Evolutionary conservation across 148 eudicot species (phyloP), one percentile per base, ranked within the genome.

Genomic region (Pouteria glomerata): DNA sequence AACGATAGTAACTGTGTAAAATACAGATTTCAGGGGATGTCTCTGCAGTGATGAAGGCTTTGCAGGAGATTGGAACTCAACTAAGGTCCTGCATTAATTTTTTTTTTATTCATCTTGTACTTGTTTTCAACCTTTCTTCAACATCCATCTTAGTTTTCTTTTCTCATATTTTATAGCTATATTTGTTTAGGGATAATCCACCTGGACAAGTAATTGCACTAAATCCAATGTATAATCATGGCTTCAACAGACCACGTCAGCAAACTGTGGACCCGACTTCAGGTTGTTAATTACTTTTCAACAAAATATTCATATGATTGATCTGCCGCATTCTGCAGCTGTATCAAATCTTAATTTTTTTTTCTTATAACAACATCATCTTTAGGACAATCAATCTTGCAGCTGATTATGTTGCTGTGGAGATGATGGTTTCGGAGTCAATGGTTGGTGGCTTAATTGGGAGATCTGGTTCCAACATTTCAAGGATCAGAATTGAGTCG

Each of bases 381-480:
- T 61, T 78, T 74, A 69, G 70, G 72, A 70, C 66, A 64, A 76
- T 55, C 69, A 34, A 71, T 81, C 78, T 75, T 84, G 82, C 92
- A 90, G 98, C 87, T 87, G 96, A 90, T 45, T 89, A 83, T 81
- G 81, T 86, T 67, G 86, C 84, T 31, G 52, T 90, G 79, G 89
- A 82, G 74, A 83, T 93, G 82, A 73, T 87, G 79, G 82, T 93
- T 58, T 82, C 98, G 63, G 98, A 93, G 77, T 71, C 93, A 61
- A 81, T 87, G 81, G 76, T 90, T 57, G 98, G 98, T 78, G 96
- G 98, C 66, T 86, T 93, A 68, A 93, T 93, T 74, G 98, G 98
- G 47, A 84, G 88, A 74, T 75, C 83, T 69, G 98, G 98, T 37
- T 91, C 96, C 77, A 93, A 93, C 79, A 90, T 93, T 34, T 86